Evolutionary conservation across 192 early-diverging fungal species (phyloP).

Genomic region (Backusella parvicylindrica): DNA sequence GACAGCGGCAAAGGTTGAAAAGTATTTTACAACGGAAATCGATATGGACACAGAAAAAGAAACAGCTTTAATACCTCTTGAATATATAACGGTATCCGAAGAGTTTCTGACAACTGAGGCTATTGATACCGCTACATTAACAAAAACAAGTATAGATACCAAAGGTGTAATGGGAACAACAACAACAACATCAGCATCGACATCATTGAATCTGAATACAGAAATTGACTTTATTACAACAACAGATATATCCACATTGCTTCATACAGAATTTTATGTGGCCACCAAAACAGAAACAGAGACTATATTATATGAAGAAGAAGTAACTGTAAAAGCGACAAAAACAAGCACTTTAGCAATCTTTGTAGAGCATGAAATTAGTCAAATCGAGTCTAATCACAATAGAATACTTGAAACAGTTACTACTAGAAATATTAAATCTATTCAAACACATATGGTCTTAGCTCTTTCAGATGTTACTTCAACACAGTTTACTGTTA

Average conservation of each 20-base stretch:
- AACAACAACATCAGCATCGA: neutral
- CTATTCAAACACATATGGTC: neutral
- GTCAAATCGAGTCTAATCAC: neutral
- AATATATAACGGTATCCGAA: neutral
- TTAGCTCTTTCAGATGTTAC: neutral
- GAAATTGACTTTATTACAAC: neutral
- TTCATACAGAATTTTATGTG: neutral
- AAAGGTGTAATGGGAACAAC: neutral
- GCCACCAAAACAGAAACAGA: neutral
- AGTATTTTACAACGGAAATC: neutral
- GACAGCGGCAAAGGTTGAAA: neutral
- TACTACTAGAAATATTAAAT: neutral
- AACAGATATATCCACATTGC: neutral
- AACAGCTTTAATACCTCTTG: neutral
- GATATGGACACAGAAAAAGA: neutral
- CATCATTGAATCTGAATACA: neutral
- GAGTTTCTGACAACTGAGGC: neutral
- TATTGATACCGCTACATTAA: neutral
- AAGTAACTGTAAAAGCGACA: neutral
- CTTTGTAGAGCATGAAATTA: neutral
- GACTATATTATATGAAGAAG: neutral
- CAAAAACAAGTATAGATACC: neutral
- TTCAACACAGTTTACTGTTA: neutral
- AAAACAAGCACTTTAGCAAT: neutral
- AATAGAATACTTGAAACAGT: neutral